These are phyloP conservation scores for Raphanus raphanistrum DNA, from an alignment of 345 rosid species.

Conservation along the genomic window DNA sequence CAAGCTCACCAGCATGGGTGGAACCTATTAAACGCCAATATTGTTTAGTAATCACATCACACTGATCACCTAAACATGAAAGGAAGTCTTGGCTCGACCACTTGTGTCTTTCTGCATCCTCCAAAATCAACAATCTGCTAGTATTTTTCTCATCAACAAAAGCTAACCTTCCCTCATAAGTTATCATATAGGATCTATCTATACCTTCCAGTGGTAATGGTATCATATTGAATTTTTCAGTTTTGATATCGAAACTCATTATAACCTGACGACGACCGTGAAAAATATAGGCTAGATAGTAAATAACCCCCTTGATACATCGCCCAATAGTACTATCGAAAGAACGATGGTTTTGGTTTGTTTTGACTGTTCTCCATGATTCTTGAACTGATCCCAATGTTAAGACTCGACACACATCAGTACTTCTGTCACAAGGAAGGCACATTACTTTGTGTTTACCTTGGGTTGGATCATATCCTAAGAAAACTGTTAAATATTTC, in stretches of 20 bases:
- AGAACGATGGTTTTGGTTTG: neutral
- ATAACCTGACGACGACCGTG: neutral
- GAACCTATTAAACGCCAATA: neutral
- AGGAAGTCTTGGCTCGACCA: neutral
- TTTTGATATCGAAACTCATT: slow-evolving; percentile 5
- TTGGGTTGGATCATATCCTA: neutral
- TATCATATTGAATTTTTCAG: neutral
- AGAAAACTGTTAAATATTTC: neutral
- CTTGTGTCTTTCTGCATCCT: neutral
- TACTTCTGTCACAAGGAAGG: neutral
- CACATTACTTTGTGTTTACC: slow-evolving; percentile 17
- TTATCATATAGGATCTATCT: neutral
- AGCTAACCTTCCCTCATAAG: neutral
- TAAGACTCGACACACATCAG: neutral
- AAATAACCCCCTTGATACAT: slow-evolving; percentile 12
- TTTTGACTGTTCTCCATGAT: neutral
- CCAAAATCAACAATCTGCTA: neutral
- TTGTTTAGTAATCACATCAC: neutral
- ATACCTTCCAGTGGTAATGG: neutral
- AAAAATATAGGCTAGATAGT: neutral
- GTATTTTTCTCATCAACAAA: neutral
- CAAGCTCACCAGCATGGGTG: neutral
- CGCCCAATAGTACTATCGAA: neutral
- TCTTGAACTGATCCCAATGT: slow-evolving; percentile 11
- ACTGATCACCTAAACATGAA: neutral